phyloP scores from a whole-genome alignment of 2,329 filamentous ascomycete genomes.

The Fusarium graminum region DNA sequence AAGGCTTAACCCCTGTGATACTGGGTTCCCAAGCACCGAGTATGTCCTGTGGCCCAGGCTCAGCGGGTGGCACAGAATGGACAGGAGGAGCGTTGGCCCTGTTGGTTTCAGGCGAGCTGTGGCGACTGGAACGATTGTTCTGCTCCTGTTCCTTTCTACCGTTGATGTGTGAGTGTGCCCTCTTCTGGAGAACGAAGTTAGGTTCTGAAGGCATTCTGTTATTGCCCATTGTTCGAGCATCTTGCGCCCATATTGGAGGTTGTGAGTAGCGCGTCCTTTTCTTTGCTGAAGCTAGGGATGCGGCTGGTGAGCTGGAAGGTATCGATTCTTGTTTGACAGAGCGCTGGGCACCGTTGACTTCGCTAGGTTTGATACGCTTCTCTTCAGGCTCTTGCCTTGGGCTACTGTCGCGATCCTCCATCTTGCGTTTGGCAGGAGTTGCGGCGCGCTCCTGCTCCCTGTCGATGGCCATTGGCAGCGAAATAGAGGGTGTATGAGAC shows the following conservation, averaged over 20 bases:
- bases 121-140: slow-evolving; percentile 58
- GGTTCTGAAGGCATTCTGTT: slow-evolving; percentile 52
- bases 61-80: slow-evolving; percentile 40
- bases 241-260: slow-evolving; percentile 65
- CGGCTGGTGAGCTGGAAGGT: slow-evolving; percentile 50
- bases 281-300: slow-evolving; percentile 55
- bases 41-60: slow-evolving; percentile 52
- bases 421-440: slow-evolving; percentile 58
- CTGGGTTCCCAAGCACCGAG: slow-evolving; percentile 74
- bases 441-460: slow-evolving; percentile 52
- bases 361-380: slow-evolving; percentile 63
- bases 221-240: slow-evolving; percentile 52
- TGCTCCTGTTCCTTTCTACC: slow-evolving; percentile 55
- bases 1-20: slow-evolving; percentile 77
- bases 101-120: slow-evolving; percentile 49
- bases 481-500: slow-evolving; percentile 28
- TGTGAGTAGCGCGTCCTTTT: slow-evolving; percentile 56
- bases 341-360: slow-evolving; percentile 59
- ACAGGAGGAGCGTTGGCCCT: slow-evolving; percentile 38
- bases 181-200: slow-evolving; percentile 49
- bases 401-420: slow-evolving; percentile 58
- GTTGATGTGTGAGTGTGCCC: slow-evolving; percentile 52
- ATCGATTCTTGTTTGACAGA: slow-evolving; percentile 43
- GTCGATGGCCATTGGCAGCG: slow-evolving; percentile 51
- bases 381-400: slow-evolving; percentile 66